Base-by-base conservation (phyloP, 495 filamentous ascomycete genomes). In the Recurvomyces mirabilis region DNA sequence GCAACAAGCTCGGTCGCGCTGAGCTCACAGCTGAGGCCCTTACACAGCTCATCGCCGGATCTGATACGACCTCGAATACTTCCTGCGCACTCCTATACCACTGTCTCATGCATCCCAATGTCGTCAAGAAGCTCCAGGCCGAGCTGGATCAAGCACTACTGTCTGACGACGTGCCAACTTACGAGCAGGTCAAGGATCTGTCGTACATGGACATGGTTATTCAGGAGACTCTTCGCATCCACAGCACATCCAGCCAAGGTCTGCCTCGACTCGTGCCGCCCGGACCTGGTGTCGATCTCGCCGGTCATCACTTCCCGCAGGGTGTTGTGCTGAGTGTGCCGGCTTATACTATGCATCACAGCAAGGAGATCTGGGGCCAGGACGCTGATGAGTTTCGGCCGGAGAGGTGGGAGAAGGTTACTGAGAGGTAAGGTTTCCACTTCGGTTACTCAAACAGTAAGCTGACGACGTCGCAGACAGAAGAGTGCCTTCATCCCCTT, bases 31-130 rank as follows among this genome's bases (percentile, higher is more conserved):
- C 84, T 18, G 87, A 94, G 60, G 87, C 87, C 0, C 65, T 93
- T 17, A 93, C 87, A 1, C 87, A 93, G 62, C 68, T 94, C 29
- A 94, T 94, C 54, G 87, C 87, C 3, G 87, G 87, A 20, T 84
- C 78, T 34, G 87, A 93, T 60, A 94, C 87, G 0, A 94, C 87
- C 2, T 82, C 77, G 47, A 94, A 94, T 66, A 87, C 87, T 3
- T 78, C 79, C 35, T 94, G 87, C 60, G 86, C 87, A 2, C 74
- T 93, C 32, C 71, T 94, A 13, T 93, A 77, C 68, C 80, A 84
- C 70, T 76, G 70, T 20, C 63, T 80, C 28, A 67, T 69, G 36
- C 87, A 82, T 5, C 79, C 83, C 0, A 74, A 78, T 17, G 84
- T 93, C 1, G 58, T 91, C 5, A 50, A 64, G 40, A 86, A 79